Evolutionary conservation across 352 stramenopile species (phyloP), one percentile per base, ranked within the genome.

Genomic region (Globisporangium echinulatum): DNA sequence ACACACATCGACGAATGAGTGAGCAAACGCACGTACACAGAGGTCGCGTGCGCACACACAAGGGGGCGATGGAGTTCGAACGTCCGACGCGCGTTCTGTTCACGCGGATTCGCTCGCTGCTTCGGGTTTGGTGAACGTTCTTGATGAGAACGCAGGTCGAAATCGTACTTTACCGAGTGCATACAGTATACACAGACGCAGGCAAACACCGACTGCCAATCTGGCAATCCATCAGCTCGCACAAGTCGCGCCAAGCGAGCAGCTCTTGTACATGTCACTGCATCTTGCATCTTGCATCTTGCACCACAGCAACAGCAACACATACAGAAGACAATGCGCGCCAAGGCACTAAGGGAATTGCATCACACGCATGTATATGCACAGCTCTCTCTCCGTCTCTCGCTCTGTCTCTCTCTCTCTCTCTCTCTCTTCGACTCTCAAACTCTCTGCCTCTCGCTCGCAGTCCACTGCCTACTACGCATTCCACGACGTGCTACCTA

Each of bases 361-460:
- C 25, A 33, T 33, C 25, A 33, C 25, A 33, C 25, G 25, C 25
- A 33, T 33, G 25, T 33, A 33, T 8, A 44, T 55, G 51, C 10
- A 55, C 47, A 49, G 33, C 14, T 61, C 17, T 52, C 47, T 36
- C 25, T 59, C 52, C 4, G 17, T 49, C 44, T 47, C 47, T 15
- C 44, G 13, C 40, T 19, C 36, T 55, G 38, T 14, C 13, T 11
- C 38, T 50, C 42, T 17, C 38, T 55, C 19, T 17, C 17, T 49
- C 47, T 0, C 47, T 46, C 55, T 54, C 37, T 46, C 49, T 33
- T 33, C 25, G 2, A 54, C 5, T 40, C 52, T 42, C 50, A 14
- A 10, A 52, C 54, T 61, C 40, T 44, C 51, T n/a, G 25, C 15
- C 49, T 15, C 36, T 49, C 36, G 15, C 5, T 9, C 13, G 19